phyloP scores from a whole-genome alignment of 164 flowering plant species.

The Buxus sempervirens region DNA sequence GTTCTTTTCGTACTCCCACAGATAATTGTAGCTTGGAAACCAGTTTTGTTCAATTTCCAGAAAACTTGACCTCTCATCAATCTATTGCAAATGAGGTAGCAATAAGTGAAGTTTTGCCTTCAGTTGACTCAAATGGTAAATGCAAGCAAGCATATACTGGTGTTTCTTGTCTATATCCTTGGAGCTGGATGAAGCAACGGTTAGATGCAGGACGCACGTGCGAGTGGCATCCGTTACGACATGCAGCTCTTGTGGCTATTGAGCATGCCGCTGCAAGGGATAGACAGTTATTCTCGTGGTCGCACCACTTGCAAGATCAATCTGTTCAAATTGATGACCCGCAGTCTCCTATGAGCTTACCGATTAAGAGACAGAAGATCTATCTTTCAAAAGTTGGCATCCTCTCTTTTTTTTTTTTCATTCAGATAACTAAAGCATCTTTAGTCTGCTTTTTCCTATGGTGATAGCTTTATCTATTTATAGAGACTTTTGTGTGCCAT shows the following conservation, averaged over 20 bases:
- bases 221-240: conserved; percentile 79
- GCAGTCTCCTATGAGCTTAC: conserved; percentile 23
- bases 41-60: conserved; percentile 12
- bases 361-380: conserved; percentile 63
- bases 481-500: background rate
- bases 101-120: conserved; percentile 8
- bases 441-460: background rate
- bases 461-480: background rate
- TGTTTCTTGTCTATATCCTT: conserved; percentile 73
- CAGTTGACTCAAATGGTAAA: conserved; percentile 17
- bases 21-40: conserved; percentile 14
- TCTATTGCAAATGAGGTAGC: conserved; percentile 19
- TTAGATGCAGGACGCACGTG: conserved; percentile 15
- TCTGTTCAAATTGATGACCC: conserved; percentile 24
- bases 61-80: conserved; percentile 11
- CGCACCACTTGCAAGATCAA: conserved; percentile 19
- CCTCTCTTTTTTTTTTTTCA: background rate
- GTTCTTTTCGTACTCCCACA: conserved; percentile 17
- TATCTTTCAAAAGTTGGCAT: conserved; percentile 28
- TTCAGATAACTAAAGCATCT: background rate
- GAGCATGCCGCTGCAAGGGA: conserved; percentile 89
- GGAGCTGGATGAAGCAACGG: conserved; percentile 51
- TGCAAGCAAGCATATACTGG: conserved; percentile 15
- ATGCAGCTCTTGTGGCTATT: conserved; percentile 86
- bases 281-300: conserved; percentile 48